Percentiles rank a stretch among this genome's conserved stretches.
phyloP scores from a whole-genome alignment of 148 eudicot species.

The Drosera capensis region DNA sequence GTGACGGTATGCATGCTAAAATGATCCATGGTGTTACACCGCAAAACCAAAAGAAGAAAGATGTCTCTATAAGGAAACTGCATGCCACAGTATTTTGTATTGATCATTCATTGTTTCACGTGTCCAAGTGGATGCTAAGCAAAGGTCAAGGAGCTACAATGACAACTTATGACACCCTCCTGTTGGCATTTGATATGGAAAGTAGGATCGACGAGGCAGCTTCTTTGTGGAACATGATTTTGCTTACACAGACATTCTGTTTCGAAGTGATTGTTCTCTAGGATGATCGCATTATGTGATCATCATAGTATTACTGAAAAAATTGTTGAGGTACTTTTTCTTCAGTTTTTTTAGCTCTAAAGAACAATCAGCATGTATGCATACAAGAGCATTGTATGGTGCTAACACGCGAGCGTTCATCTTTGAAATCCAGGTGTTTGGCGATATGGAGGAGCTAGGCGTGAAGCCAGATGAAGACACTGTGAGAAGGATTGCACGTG shows the following conservation, averaged over 20 bases:
- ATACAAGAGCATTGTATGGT: too few species aligned
- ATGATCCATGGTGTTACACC: too few species aligned
- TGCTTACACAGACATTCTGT: constrained; percentile 73
- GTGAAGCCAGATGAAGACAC: constrained; percentile 91
- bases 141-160: constrained; percentile 97
- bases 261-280: constrained; percentile 65
- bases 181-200: constrained; percentile 69
- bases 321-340: constrained; percentile 84
- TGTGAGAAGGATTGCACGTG: constrained; percentile 52
- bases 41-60: too few species aligned
- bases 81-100: background rate
- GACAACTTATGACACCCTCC: constrained; percentile 66
- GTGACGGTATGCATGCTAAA: too few species aligned
- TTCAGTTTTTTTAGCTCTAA: too few species aligned
- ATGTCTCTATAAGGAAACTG: too few species aligned
- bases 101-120: constrained; percentile 18
- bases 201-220: constrained; percentile 73
- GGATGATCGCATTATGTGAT: constrained; percentile 73
- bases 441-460: constrained; percentile 89
- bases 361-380: too few species aligned
- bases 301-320: constrained; percentile 57
- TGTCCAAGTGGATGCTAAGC: constrained; percentile 94
- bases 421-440: constrained; percentile 52
- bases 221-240: constrained; percentile 80
- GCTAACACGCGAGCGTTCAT: constrained; percentile 1